Evolutionary conservation across 495 filamentous ascomycete species (phyloP).

Genomic region (Podospora pseudocomata): DNA sequence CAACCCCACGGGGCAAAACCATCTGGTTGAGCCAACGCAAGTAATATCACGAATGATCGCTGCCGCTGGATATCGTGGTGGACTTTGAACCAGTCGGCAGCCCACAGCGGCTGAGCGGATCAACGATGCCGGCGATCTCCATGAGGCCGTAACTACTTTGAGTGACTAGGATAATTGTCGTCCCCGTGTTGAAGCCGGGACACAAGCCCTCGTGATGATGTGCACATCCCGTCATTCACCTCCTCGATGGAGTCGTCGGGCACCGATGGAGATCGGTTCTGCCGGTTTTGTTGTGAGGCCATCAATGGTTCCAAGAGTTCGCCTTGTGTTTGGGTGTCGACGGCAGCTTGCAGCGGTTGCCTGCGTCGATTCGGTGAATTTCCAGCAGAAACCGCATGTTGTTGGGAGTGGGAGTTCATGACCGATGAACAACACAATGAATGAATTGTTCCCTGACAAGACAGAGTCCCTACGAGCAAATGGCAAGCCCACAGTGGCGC

Average conservation of each 20-base stretch:
- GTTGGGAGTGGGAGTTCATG: background rate
- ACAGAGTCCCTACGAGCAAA: background rate
- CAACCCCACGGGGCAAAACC: background rate
- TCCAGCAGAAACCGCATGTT: background rate
- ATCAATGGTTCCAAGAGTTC: background rate
- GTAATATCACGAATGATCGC: conserved; percentile 15
- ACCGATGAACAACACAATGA: background rate
- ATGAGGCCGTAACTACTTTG: background rate
- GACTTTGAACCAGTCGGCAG: conserved; percentile 17
- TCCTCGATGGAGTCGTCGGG: background rate
- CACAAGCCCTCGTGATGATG: background rate
- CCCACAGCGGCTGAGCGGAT: conserved; percentile 17
- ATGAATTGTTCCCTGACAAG: background rate
- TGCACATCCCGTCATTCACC: background rate
- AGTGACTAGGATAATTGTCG: background rate
- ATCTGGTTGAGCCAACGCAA: conserved; percentile 1
- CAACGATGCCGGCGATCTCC: conserved; percentile 8
- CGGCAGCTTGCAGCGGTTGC: background rate
- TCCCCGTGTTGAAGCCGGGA: background rate
- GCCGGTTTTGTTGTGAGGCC: conserved; percentile 3
- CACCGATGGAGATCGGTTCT: background rate
- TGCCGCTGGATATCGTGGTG: conserved; percentile 20
- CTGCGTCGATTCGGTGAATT: background rate
- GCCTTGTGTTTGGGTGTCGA: conserved; percentile 10
- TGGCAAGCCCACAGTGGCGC: background rate